These are phyloP conservation scores for Corymbia maculata DNA, from an alignment of 345 rosid species.

Conservation along the genomic window DNA sequence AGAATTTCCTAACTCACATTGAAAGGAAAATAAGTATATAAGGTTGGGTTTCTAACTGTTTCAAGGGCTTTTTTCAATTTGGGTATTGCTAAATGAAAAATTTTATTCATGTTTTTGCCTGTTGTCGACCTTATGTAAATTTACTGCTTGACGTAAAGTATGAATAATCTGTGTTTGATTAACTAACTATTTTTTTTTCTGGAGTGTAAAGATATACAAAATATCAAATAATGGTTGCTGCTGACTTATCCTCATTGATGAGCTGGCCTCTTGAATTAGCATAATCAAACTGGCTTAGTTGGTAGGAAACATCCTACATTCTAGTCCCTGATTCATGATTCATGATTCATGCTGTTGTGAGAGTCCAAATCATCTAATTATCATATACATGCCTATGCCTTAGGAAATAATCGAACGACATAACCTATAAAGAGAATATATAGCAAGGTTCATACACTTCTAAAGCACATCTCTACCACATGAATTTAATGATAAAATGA, in stretches of 20 bases:
- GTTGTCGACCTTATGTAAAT: neutral
- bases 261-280: neutral
- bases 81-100: neutral
- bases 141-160: neutral
- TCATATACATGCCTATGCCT: neutral
- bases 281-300: neutral
- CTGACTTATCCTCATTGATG: neutral
- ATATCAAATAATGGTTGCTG: neutral
- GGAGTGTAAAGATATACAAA: neutral
- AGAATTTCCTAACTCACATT: neutral
- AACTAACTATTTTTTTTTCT: neutral
- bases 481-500: neutral
- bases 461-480: neutral
- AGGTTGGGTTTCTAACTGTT: neutral
- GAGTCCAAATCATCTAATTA: neutral
- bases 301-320: neutral
- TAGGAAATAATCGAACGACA: neutral
- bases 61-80: neutral
- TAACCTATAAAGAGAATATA: neutral
- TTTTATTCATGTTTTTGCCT: neutral
- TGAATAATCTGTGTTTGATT: neutral
- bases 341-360: neutral
- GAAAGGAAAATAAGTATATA: neutral
- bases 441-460: neutral
- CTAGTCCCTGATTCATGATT: neutral